Conservation (phyloP, 2,329 filamentous ascomycete species). For the Arthrobotrys entomopaga region DNA sequence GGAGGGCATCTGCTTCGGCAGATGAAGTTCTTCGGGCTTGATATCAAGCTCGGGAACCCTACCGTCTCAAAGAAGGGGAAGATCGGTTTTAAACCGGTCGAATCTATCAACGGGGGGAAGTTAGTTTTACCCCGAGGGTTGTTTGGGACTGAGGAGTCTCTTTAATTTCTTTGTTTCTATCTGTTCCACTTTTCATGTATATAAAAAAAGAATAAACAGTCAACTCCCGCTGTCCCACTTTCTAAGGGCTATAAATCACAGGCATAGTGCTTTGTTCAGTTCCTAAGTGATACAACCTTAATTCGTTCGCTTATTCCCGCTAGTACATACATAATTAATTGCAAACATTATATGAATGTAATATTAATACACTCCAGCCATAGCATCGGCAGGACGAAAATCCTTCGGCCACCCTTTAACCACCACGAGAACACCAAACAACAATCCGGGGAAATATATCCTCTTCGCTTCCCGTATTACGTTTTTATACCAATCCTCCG, state of each 20-base stretch:
- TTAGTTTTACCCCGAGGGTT: neutral
- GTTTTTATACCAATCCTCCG: constrained; percentile 9
- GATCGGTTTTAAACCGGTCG: constrained; percentile 5
- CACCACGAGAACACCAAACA: constrained; percentile 5
- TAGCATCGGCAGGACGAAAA: constrained; percentile 7
- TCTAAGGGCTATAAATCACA: too few species aligned
- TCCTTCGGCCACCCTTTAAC: constrained; percentile 7
- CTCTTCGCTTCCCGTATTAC: neutral
- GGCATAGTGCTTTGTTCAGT: too few species aligned
- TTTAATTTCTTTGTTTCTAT: too few species aligned
- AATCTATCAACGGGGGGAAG: constrained; percentile 1
- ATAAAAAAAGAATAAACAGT: too few species aligned
- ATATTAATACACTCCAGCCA: constrained; percentile 1
- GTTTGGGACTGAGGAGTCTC: neutral
- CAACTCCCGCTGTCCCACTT: too few species aligned
- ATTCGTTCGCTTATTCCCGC: too few species aligned
- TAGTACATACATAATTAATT: too few species aligned
- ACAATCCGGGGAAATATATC: neutral
- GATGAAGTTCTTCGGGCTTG: constrained; percentile 8
- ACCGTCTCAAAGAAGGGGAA: neutral
- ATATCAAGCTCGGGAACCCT: constrained; percentile 4
- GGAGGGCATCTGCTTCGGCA: neutral
- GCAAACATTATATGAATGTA: too few species aligned
- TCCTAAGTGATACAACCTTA: too few species aligned
- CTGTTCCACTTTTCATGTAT: too few species aligned